A percentile compares a stretch with the other conserved stretches of the same genome.
phyloP scores from a whole-genome alignment of 208 protist species.

The Blastocrithidia nonstop region DNA sequence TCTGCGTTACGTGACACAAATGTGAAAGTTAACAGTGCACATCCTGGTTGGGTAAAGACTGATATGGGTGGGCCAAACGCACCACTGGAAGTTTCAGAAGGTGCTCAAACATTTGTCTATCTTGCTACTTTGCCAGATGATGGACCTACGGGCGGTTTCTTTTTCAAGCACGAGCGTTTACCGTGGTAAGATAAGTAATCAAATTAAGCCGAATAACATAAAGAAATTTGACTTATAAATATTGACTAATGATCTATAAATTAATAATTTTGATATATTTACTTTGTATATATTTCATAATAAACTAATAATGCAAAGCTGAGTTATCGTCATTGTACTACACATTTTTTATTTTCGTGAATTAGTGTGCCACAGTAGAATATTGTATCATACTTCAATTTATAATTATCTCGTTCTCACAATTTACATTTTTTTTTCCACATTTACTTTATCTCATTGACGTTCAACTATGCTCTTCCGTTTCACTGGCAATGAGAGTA shows the following conservation, averaged over 20 bases:
- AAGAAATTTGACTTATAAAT: background rate
- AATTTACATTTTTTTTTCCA: no score
- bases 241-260: background rate
- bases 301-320: no score
- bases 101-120: slow-evolving; percentile 54
- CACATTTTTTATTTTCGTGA: no score
- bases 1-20: slow-evolving; percentile 25
- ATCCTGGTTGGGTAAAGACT: slow-evolving; percentile 61
- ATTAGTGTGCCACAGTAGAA: no score
- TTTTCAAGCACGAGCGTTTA: slow-evolving; percentile 53
- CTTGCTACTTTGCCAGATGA: slow-evolving; percentile 53
- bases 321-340: no score
- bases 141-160: slow-evolving; percentile 56
- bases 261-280: background rate
- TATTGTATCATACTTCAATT: no score
- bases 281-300: no score
- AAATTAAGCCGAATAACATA: no score
- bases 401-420: no score
- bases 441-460: no score
- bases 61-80: slow-evolving; percentile 47
- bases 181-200: slow-evolving; percentile 57
- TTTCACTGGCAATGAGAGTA: no score
- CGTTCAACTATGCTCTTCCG: no score
- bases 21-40: slow-evolving; percentile 44
- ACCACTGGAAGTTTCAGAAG: slow-evolving; percentile 26